Evolutionary conservation across 1,284 basidiomycete species (phyloP).

Genomic region (Polyporus tsugae): DNA sequence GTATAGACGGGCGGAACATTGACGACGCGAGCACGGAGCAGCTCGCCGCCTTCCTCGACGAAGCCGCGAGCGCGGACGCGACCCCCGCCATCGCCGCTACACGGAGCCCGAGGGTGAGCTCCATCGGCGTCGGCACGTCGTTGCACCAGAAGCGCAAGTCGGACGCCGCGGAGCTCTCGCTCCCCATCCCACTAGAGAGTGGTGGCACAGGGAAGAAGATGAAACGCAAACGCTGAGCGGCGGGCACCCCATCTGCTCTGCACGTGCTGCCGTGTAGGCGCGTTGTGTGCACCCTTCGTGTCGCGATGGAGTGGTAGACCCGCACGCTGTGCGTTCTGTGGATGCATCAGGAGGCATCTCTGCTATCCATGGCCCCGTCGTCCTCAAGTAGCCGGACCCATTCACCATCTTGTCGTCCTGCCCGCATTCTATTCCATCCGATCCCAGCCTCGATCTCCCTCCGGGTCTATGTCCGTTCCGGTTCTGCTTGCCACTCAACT

Average conservation of each 20-base stretch:
- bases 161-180: slow-evolving; percentile 45
- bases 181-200: slow-evolving; percentile 22
- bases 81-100: slow-evolving; percentile 27
- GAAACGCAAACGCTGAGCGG: slow-evolving; percentile 40
- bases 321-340: neutral
- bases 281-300: neutral
- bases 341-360: neutral
- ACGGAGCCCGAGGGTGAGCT: slow-evolving; percentile 21
- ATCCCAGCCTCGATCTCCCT: neutral
- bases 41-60: slow-evolving; percentile 54
- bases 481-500: slow-evolving; percentile 1
- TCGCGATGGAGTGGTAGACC: neutral
- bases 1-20: slow-evolving; percentile 40
- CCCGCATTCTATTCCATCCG: neutral
- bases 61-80: slow-evolving; percentile 40
- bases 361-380: slow-evolving; percentile 11
- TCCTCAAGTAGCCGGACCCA: neutral
- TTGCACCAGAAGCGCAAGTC: slow-evolving; percentile 57
- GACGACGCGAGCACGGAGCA: slow-evolving; percentile 47
- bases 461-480: neutral
- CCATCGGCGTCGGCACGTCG: neutral
- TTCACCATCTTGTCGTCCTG: slow-evolving; percentile 2
- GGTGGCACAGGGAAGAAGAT: slow-evolving; percentile 31
- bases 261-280: neutral
- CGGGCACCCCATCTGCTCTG: neutral